phyloP scores from a whole-genome alignment of 2,329 filamentous ascomycete genomes.

The Colletotrichum gigasporum region DNA sequence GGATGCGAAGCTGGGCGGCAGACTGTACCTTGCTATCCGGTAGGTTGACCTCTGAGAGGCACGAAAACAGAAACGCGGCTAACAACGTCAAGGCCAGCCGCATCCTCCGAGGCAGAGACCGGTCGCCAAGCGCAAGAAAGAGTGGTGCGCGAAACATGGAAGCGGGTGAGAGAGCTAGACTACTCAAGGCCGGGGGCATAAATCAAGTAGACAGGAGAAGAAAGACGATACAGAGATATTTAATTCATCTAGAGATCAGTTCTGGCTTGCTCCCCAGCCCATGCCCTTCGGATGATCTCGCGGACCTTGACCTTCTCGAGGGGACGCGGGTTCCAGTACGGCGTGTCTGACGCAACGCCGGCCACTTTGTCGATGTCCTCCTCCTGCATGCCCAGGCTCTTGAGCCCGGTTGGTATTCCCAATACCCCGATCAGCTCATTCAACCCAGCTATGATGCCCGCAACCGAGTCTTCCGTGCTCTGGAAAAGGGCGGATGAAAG shows the following conservation, averaged over 20 bases:
- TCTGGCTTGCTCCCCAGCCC: conserved; percentile 64
- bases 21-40: conserved; percentile 77
- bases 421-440: conserved; percentile 39
- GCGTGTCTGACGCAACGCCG: conserved; percentile 63
- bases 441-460: conserved; percentile 24
- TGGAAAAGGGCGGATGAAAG: conserved; percentile 16
- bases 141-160: conserved; percentile 78
- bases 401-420: conserved; percentile 59
- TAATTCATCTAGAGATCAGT: conserved; percentile 53
- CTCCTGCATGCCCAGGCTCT: conserved; percentile 65
- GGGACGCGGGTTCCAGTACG: conserved; percentile 66
- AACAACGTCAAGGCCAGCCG: conserved; percentile 64
- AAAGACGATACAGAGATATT: background rate
- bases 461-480: conserved; percentile 12
- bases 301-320: conserved; percentile 60
- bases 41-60: conserved; percentile 40
- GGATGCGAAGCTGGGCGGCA: conserved; percentile 70
- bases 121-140: conserved; percentile 75
- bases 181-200: conserved; percentile 72
- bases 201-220: background rate
- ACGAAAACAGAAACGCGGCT: background rate
- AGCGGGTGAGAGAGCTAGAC: conserved; percentile 71
- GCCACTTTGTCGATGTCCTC: conserved; percentile 65
- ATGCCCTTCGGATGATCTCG: conserved; percentile 65
- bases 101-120: conserved; percentile 67